These are phyloP conservation scores for Exophiala oligosperma DNA, from an alignment of 2,329 filamentous ascomycete genomes.

Conservation along the genomic window DNA sequence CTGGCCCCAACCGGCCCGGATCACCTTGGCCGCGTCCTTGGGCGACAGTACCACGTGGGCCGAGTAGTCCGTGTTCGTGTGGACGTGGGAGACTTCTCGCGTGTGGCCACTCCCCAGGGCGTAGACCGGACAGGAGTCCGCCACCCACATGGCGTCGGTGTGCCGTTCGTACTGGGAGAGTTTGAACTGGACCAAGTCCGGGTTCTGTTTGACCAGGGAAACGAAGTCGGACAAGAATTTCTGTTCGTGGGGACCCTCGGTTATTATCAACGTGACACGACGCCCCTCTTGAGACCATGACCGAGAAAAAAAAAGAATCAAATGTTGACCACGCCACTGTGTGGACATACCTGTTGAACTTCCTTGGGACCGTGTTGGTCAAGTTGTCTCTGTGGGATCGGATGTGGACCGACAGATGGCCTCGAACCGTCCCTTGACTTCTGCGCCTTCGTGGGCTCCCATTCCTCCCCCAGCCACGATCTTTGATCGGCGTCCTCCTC, in stretches of 20 bases:
- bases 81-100: slow-evolving; percentile 78
- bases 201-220: slow-evolving; percentile 2
- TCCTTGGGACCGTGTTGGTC: slow-evolving; percentile 6
- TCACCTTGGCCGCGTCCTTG: slow-evolving; percentile 68
- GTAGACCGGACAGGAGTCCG: neutral
- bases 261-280: too few relatives aligned
- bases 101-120: slow-evolving; percentile 36
- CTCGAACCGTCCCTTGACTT: neutral
- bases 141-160: slow-evolving; percentile 7
- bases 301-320: too few relatives aligned
- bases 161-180: slow-evolving; percentile 4
- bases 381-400: slow-evolving; percentile 12
- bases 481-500: slow-evolving; percentile 4
- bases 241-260: neutral
- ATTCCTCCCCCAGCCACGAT: slow-evolving; percentile 2
- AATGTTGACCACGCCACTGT: too few relatives aligned
- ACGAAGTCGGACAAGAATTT: slow-evolving; percentile 1
- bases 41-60: slow-evolving; percentile 81
- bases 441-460: neutral
- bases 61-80: slow-evolving; percentile 67
- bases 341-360: slow-evolving; percentile 4
- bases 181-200: neutral
- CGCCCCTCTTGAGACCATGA: too few relatives aligned
- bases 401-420: slow-evolving; percentile 5
- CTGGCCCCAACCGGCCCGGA: slow-evolving; percentile 78